phyloP scores from a whole-genome alignment of 768 basidiomycete species.

The Suillus weaverae region DNA sequence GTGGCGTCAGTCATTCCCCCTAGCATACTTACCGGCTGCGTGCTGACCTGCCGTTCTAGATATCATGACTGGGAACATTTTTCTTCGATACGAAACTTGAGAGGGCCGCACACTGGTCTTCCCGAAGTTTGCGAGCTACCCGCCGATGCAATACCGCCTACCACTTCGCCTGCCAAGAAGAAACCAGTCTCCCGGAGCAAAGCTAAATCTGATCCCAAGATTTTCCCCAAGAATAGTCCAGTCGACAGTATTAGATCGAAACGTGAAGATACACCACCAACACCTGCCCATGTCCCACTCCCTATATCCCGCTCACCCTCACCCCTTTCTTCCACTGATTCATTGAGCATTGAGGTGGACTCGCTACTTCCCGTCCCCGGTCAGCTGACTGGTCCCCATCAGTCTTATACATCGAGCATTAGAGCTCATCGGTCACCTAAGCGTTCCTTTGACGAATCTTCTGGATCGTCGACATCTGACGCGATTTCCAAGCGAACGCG shows the following conservation, averaged over 20 bases:
- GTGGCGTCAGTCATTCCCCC: constrained; percentile 68
- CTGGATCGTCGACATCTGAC: constrained; percentile 41
- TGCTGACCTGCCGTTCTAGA: constrained; percentile 37
- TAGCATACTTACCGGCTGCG: constrained; percentile 11
- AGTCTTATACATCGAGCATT: constrained; percentile 16
- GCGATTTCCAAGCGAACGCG: constrained; percentile 37
- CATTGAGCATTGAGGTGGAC: constrained; percentile 27
- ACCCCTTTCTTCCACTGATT: constrained; percentile 29
- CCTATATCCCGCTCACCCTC: constrained; percentile 41
- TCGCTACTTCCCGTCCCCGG: constrained; percentile 27
- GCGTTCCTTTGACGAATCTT: constrained; percentile 60
- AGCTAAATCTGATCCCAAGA: constrained; percentile 25
- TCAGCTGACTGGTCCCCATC: constrained; percentile 15
- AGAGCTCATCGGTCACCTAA: constrained; percentile 53
- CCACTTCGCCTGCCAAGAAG: constrained; percentile 36
- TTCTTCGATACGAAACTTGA: constrained; percentile 85
- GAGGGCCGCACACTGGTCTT: constrained; percentile 78
- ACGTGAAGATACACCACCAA: constrained; percentile 23
- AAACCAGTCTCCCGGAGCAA: constrained; percentile 34
- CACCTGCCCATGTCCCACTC: constrained; percentile 36
- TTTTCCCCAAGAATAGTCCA: constrained; percentile 19
- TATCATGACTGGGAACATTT: constrained; percentile 97
- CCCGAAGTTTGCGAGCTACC: constrained; percentile 60
- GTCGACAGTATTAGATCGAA: constrained; percentile 24
- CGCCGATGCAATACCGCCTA: constrained; percentile 30